Percentiles rank a stretch among this genome's conserved stretches.
Conservation (phyloP, 306 rosid species). For the Ziziphus jujuba region DNA sequence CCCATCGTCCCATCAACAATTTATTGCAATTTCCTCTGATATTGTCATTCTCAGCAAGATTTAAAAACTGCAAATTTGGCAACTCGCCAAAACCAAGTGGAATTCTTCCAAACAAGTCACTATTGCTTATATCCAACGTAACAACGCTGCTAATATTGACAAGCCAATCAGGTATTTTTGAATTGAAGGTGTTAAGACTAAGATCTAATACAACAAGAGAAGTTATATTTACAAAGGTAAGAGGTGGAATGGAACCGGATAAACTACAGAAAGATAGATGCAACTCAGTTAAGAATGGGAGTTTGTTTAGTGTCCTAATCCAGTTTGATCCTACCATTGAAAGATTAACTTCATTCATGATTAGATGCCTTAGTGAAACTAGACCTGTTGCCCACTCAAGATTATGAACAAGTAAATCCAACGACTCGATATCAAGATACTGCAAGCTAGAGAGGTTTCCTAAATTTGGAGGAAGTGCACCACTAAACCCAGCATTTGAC, state of each 20-base stretch:
- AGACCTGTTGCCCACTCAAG: slow-evolving; percentile 38
- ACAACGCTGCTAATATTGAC: slow-evolving; percentile 28
- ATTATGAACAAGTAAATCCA: slow-evolving; percentile 9
- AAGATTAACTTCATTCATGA: slow-evolving; percentile 35
- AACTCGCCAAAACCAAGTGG: slow-evolving; percentile 33
- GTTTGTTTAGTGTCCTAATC: slow-evolving; percentile 27
- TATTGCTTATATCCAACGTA: slow-evolving; percentile 4
- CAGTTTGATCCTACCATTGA: slow-evolving; percentile 32
- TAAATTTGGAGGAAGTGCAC: slow-evolving; percentile 29
- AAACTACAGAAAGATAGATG: slow-evolving; percentile 23
- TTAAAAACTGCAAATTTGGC: slow-evolving; percentile 20
- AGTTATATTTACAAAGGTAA: background rate
- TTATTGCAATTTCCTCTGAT: slow-evolving; percentile 38
- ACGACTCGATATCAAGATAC: slow-evolving; percentile 27
- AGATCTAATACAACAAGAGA: too few species aligned
- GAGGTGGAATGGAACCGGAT: slow-evolving; percentile 20
- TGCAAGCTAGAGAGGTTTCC: slow-evolving; percentile 41
- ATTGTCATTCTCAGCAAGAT: slow-evolving; percentile 1
- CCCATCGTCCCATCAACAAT: slow-evolving; percentile 36
- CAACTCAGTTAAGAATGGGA: slow-evolving; percentile 35
- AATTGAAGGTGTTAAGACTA: too few species aligned
- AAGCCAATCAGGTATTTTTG: slow-evolving; percentile 40
- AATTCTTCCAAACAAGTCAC: slow-evolving; percentile 34
- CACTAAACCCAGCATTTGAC: slow-evolving; percentile 40
- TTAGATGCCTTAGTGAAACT: slow-evolving; percentile 37